Base-by-base conservation (phyloP, 1,284 basidiomycete genomes). In the Wolfiporia cocos region DNA sequence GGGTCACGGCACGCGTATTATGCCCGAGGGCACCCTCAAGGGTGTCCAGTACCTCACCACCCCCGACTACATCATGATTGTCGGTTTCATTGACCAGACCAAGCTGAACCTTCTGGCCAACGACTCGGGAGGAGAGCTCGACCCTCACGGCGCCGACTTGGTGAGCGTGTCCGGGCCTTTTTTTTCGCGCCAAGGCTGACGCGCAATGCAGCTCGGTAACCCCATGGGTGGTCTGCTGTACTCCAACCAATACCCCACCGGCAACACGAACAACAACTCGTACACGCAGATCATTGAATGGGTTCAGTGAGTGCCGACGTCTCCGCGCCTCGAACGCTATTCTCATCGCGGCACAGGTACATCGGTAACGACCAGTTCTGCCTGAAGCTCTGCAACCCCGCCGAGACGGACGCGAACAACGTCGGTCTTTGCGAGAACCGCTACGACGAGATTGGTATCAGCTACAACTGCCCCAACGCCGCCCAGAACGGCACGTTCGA, bases 101-200 rank as follows among this genome's bases (percentile, higher is more conserved):
- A 48, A 62, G 47, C 62, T 86, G 54, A 76, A 83, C 64, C 59
- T 87, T 22, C 43, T 57, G 7, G 22, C 58, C 0, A 63, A 51
- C n/a, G 86, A 89, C 53, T 73, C 55, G 18, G 86, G 86, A 55
- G 84, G 84, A 42, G 81, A 85, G 58, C 66, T 82, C 31, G 81
- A 83, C 55, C 73, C 77, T 41, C 69, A 76, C 47, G 80, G 79
- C 48, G 42, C 40, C 5, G 53, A 59, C 40, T 41, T 55, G 29
- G 57, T 59, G 37, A 57, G 68, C 49, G 1, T 15, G 9, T 6
- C 22, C 14, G n/a, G 22, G 5, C 10, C 12, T 0, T 23, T 18
- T 39, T 6, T 17, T 0, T 6, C 7, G 14, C 12, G 30, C 15
- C 14, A 17, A 18, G 4, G 7, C 19, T 31, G 17, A 35, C 46